Evolutionary conservation across 2,329 filamentous ascomycete species (phyloP), one percentile per base, ranked within the genome.

Genomic region (Neopestalotiopsis rosae): DNA sequence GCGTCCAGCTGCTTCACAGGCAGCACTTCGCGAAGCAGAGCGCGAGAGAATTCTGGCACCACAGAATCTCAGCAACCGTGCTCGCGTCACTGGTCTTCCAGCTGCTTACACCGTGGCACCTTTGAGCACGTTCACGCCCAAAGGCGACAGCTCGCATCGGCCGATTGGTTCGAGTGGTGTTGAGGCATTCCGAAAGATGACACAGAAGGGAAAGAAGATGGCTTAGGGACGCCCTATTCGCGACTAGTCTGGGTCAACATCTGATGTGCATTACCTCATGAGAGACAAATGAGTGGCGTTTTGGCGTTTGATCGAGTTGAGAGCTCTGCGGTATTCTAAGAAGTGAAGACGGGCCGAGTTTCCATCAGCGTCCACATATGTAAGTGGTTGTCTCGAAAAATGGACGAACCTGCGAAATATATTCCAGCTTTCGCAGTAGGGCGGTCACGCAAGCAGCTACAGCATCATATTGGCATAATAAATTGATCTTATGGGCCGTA

Each of bases 131-230:
- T 91, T 89, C 73, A 87, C 89, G 72, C 84, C 86, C 24, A 80
- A 79, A 34, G 81, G 83, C 56, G 83, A 80, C 4, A 79, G 84
- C 5, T 87, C 89, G 71, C 87, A 87, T 71, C 83, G 88, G 57
- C 89, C 89, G 12, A 87, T 91, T 71, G 89, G 89, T 65, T 85
- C 89, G n/a, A 85, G 85, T 70, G 89, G 89, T 69, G 83, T 89
- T 78, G 89, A 90, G 72, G 89, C 89, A 1, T 91, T 91, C 81
- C 84, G 88, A 71, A 89, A 85, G 80, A 90, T 91, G 85, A 90
- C 88, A 10, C 85, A 89, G 74, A 90, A 89, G 80, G 85, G 84
- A 71, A 91, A 90, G 82, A 75, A 72, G 68, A 28, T 28, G 24
- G 68, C 52, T 42, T 70, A 69, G 56, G 30, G 24, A 40, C 40